These are phyloP conservation scores for Themeda triandra DNA, from an alignment of 176 grass and related monocot species.

Conservation along the genomic window DNA sequence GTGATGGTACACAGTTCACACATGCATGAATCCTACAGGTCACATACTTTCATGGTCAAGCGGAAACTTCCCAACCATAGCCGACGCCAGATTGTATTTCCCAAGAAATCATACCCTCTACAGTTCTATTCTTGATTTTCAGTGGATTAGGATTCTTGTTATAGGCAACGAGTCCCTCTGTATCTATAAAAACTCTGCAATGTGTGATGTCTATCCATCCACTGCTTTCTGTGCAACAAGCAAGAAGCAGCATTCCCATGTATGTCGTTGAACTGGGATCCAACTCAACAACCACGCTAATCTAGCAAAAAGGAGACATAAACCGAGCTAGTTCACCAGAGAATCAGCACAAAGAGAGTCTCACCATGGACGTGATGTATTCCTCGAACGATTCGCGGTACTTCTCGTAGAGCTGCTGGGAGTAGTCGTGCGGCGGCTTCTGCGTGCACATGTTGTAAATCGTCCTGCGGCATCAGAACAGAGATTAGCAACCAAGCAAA, in stretches of 20 bases:
- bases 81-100: background rate
- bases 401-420: conserved; percentile 94
- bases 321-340: background rate
- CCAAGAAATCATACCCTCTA: background rate
- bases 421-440: conserved; percentile 80
- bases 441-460: conserved; percentile 98
- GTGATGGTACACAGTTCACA: background rate
- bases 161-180: background rate
- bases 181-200: background rate
- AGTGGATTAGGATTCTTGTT: background rate
- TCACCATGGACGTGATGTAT: conserved; percentile 73
- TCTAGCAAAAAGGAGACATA: background rate
- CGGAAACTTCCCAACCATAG: background rate
- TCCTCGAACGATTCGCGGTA: conserved; percentile 74
- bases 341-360: background rate
- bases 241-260: background rate
- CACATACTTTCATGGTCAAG: background rate
- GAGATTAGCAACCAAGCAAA: background rate
- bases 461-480: conserved; percentile 44
- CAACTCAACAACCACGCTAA: background rate
- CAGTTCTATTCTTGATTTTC: background rate
- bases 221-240: background rate
- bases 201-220: background rate
- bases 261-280: background rate
- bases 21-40: background rate